Evolutionary conservation across 192 early-diverging fungal species (phyloP).

Genomic region (Powellomyces hirtus): DNA sequence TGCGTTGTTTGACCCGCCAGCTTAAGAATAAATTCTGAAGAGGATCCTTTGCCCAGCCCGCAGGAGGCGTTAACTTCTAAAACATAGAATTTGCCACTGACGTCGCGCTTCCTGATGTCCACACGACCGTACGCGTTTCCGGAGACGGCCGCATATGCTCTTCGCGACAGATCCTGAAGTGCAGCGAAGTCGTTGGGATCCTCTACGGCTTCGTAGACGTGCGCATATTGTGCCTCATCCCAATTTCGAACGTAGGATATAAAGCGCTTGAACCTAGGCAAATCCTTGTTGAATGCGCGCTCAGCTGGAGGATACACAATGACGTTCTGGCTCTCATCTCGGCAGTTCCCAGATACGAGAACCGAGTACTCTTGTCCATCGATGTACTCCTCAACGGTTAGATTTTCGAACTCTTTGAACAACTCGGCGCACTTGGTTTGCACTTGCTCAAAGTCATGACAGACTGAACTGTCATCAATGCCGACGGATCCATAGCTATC

Average conservation of each 20-base stretch:
- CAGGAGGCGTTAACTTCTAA: constrained; percentile 38
- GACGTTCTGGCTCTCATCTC: constrained; percentile 28
- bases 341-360: constrained; percentile 38
- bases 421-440: constrained; percentile 19
- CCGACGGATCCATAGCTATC: constrained; percentile 41
- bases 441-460: constrained; percentile 32
- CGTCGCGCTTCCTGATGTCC: constrained; percentile 35
- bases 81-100: constrained; percentile 38
- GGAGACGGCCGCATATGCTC: constrained; percentile 33
- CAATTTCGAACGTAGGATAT: constrained; percentile 39
- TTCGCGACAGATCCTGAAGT: constrained; percentile 34
- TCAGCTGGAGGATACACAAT: constrained; percentile 40
- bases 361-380: constrained; percentile 43
- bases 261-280: constrained; percentile 35
- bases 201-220: constrained; percentile 25
- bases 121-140: constrained; percentile 42
- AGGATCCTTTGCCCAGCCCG: constrained; percentile 38
- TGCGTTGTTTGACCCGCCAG: constrained; percentile 42
- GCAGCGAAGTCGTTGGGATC: constrained; percentile 34
- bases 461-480: constrained; percentile 35
- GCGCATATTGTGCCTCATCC: constrained; percentile 30
- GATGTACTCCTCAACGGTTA: constrained; percentile 41
- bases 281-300: constrained; percentile 38
- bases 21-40: constrained; percentile 38
- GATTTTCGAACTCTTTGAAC: constrained; percentile 32